Base-by-base conservation (phyloP, 2,329 filamentous ascomycete species). In the Nemania sp. region DNA sequence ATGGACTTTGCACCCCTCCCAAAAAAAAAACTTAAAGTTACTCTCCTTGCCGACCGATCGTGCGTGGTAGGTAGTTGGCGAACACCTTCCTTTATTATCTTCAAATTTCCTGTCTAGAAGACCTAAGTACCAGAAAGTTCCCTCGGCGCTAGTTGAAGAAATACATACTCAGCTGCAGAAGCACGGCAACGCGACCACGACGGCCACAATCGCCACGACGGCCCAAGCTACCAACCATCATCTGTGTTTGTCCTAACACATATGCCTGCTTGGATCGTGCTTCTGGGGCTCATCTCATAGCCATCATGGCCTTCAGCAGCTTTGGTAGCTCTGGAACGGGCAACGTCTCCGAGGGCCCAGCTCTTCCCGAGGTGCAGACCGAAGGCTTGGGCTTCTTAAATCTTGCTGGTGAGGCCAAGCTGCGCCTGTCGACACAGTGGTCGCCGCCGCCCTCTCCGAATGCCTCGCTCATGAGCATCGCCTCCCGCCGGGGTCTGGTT, bases 321-420 rank as follows among this genome's bases (percentile, higher is more conserved):
- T 67, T 68, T 45, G 57, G 61, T 49, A 64, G 60, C 70, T 57
- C 60, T 24, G 57, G 52, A 20, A 58, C 65, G 62, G 40, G 69
- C 69, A 57, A 53, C 33, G 51, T 64, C 49, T 70, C 72, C 46
- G 77, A 80, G 68, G 89, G 88, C 36, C 78, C 83, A 44, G 85
- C 91, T 66, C 78, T 96, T 49, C 79, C 86, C 62, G 86, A 91
- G 61, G 88, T 96, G 63, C 83, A 87, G 70, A 93, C 91, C 61
- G 90, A 96, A 89, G 81, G 82, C 62, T 77, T 99, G 43, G 91
- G 90, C 5, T 97, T 99, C 73, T 82, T 88, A 61, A 83, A 89
- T 46, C 75, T 96, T 39, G 84, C 86, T 50, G 87, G 90, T 65
- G 90, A 96, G 66, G 83, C 87, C 54, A 96, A 93, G 73, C 74